phyloP scores from a whole-genome alignment of 768 basidiomycete species.

The Termitomyces sp. region DNA sequence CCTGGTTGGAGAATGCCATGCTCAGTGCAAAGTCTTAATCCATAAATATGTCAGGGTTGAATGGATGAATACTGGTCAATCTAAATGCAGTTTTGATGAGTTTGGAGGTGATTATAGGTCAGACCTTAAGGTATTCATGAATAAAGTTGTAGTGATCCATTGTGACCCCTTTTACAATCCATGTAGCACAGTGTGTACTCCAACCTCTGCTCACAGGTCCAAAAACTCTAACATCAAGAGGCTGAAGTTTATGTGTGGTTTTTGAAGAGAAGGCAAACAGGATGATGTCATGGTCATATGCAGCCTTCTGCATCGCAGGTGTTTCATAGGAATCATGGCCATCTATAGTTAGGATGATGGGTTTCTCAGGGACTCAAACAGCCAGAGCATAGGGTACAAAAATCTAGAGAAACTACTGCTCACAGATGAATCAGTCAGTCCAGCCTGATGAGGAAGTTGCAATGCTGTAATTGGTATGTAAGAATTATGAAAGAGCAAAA shows the following conservation, averaged over 20 bases:
- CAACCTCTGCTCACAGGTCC: too few relatives aligned
- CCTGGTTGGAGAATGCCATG: too few relatives aligned
- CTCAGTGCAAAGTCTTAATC: neutral
- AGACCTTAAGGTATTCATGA: neutral
- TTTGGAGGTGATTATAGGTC: neutral
- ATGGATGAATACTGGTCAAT: neutral
- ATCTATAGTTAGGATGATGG: neutral
- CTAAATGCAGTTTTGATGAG: neutral
- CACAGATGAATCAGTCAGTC: neutral
- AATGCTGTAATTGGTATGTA: neutral
- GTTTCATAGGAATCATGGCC: neutral
- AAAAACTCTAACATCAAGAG: constrained; percentile 39
- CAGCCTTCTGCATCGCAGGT: neutral
- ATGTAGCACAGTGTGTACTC: neutral
- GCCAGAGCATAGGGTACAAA: neutral
- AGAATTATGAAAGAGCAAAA: too few relatives aligned
- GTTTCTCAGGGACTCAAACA: neutral
- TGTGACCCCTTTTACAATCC: neutral
- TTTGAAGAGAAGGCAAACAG: too few relatives aligned
- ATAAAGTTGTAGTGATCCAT: neutral
- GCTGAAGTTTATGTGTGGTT: too few relatives aligned
- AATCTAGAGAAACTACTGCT: neutral
- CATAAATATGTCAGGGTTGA: too few relatives aligned
- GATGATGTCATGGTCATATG: constrained; percentile 19
- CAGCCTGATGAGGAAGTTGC: neutral